These are phyloP conservation scores for Penicillium italicum DNA, from an alignment of 2,329 filamentous ascomycete species.

Conservation along the genomic window DNA sequence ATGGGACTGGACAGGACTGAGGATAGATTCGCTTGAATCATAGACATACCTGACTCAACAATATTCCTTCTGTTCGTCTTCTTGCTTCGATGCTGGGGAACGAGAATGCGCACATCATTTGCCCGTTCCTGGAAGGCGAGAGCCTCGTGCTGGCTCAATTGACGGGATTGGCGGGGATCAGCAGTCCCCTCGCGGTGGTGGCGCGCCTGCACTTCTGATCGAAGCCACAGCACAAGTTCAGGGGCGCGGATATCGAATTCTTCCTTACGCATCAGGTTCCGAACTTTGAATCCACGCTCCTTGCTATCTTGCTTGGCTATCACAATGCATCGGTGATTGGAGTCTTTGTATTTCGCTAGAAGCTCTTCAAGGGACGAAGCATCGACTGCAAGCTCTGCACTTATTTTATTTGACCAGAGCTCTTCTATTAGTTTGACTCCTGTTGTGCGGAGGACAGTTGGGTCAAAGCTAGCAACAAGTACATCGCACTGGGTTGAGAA, in stretches of 20 bases:
- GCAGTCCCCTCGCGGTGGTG: slow-evolving; percentile 56
- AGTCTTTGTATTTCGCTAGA: slow-evolving; percentile 61
- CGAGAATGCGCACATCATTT: slow-evolving; percentile 79
- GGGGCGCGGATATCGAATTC: slow-evolving; percentile 71
- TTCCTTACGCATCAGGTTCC: slow-evolving; percentile 72
- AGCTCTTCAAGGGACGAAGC: slow-evolving; percentile 76
- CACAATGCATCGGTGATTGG: slow-evolving; percentile 82
- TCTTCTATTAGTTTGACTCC: slow-evolving; percentile 74
- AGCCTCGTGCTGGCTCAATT: slow-evolving; percentile 41
- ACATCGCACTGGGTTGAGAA: slow-evolving; percentile 66
- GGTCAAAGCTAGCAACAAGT: slow-evolving; percentile 82
- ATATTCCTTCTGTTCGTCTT: slow-evolving; percentile 87
- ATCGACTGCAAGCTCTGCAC: slow-evolving; percentile 80
- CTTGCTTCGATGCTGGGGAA: slow-evolving; percentile 78
- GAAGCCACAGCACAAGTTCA: slow-evolving; percentile 76
- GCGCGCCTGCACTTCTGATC: slow-evolving; percentile 75
- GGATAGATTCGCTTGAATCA: slow-evolving; percentile 25
- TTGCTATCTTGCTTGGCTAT: slow-evolving; percentile 70
- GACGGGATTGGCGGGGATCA: slow-evolving; percentile 44
- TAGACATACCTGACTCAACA: slow-evolving; percentile 70
- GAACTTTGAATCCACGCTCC: slow-evolving; percentile 65
- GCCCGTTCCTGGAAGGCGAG: slow-evolving; percentile 46
- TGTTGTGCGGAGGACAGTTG: slow-evolving; percentile 67
- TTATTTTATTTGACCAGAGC: slow-evolving; percentile 80
- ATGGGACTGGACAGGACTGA: neutral